Evolutionary conservation across 2,329 filamentous ascomycete genomes (phyloP), one percentile per base, ranked within the genome.

Genomic region (Trematosphaeria pertusa): DNA sequence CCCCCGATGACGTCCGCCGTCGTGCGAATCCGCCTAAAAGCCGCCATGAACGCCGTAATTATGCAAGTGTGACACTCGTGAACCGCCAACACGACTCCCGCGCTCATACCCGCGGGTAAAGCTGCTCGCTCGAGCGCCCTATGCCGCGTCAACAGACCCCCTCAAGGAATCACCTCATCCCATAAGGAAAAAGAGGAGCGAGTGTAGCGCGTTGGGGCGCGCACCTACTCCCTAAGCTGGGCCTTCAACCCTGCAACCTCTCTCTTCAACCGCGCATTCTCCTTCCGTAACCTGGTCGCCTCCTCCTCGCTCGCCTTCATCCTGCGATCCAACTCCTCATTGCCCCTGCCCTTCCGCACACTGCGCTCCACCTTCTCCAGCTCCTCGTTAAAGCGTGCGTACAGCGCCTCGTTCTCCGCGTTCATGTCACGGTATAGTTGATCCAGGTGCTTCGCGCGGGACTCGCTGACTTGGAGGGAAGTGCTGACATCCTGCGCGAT

Each of bases 361-460:
- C 61, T 64, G 31, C 87, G 89, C 69, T 85, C 87, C 50, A 97
- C 89, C 75, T 88, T 91, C 59, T 84, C 87, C 37, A 97, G 76
- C 73, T 97, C 93, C n/a, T 85, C 83, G 63, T 97, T 96, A 77
- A 97, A 96, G 50, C 87, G 87, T 57, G 93, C 88, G 71, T 97
- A 97, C 44, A 97, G 78, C 21, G 93, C 83, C 73, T 97, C 92
- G 61, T 97, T 97, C 76, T 97, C 93, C 0, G 90, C 89, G 60
- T 86, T 91, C 12, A 87, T 84, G 65, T 96, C 91, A 56, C 90
- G 88, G 75, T 95, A 96, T 40, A 96, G 77, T 72, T 95, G 89
- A 67, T 97, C 92, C 42, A 97, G 84, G 31, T 88, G 87, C 60
- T 86, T 88, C 48, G 87, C 86, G 61, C 94, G 92, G 48, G 81